These are phyloP conservation scores for Hygrophila difformis DNA, from an alignment of 257 asterid genomes.

Conservation along the genomic window DNA sequence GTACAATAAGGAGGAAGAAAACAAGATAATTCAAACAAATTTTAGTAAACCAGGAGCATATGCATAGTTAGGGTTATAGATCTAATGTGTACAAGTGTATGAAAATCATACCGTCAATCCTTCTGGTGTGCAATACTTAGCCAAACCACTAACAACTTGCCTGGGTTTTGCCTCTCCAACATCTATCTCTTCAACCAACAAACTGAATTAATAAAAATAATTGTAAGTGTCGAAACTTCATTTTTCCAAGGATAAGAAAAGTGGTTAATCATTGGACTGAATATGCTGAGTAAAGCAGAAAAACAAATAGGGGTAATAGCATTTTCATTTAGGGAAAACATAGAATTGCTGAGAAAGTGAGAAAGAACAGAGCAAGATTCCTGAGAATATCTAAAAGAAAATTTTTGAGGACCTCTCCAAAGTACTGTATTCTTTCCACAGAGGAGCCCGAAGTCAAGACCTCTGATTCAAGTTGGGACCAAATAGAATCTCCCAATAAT, in stretches of 20 bases:
- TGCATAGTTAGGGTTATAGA: not conserved
- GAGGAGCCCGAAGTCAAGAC: too few species aligned
- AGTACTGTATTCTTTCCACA: too few species aligned
- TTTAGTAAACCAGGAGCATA: too few species aligned
- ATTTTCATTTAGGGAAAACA: not conserved
- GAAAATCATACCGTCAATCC: slow-evolving; percentile 55
- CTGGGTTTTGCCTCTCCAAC: slow-evolving; percentile 83
- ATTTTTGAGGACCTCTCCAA: too few species aligned
- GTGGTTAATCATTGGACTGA: not conserved
- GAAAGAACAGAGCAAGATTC: too few species aligned
- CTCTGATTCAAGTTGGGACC: slow-evolving; percentile 1
- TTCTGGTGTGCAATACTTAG: slow-evolving; percentile 80
- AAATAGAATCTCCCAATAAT: not conserved
- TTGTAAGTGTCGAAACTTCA: slow-evolving; percentile 13
- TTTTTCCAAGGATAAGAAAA: not conserved
- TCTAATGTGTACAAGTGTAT: slow-evolving; percentile 3
- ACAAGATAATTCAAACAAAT: too few species aligned
- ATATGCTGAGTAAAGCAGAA: not conserved
- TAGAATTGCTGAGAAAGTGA: too few species aligned
- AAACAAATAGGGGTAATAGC: not conserved
- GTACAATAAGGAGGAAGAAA: slow-evolving; percentile 27
- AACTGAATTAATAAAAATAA: slow-evolving; percentile 35
- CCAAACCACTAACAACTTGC: slow-evolving; percentile 97
- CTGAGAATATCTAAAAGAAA: too few species aligned
- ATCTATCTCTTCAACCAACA: slow-evolving; percentile 97